Evolutionary conservation across 106 monocot species (phyloP).

Genomic region (Platanthera guangdongensis): DNA sequence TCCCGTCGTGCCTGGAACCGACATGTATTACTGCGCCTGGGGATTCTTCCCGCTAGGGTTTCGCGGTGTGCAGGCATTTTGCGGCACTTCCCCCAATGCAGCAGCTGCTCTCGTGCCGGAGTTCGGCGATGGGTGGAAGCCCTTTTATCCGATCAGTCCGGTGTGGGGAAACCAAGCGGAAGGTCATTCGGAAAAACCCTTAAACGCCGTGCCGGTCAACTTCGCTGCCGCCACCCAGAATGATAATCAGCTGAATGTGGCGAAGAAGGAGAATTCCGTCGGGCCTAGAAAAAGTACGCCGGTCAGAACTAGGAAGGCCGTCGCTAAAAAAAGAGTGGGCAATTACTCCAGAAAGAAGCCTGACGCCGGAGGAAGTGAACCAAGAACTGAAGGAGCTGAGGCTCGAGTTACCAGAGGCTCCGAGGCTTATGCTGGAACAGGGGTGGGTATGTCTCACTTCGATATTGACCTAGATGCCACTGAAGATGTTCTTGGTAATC

Average conservation of each 20-base stretch:
- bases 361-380: not conserved
- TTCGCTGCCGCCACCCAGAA: not conserved
- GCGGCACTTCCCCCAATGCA: not conserved
- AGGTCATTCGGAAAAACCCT: not conserved
- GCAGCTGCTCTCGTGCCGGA: slow-evolving; percentile 7
- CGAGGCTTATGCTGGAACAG: not conserved
- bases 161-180: slow-evolving; percentile 8
- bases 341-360: not conserved
- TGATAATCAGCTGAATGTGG: not conserved
- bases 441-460: slow-evolving; percentile 15
- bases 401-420: slow-evolving; percentile 11
- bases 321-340: slow-evolving; percentile 10
- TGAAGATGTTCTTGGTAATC: slow-evolving; percentile 35
- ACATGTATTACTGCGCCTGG: slow-evolving; percentile 71
- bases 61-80: slow-evolving; percentile 12
- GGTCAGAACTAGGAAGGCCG: slow-evolving; percentile 9
- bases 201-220: not conserved
- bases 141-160: slow-evolving; percentile 30
- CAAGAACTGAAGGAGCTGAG: slow-evolving; percentile 4
- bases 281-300: slow-evolving; percentile 13
- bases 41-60: slow-evolving; percentile 67
- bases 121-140: slow-evolving; percentile 28
- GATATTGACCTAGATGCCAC: slow-evolving; percentile 33
- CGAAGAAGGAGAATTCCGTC: not conserved
- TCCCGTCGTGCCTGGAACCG: slow-evolving; percentile 55